Evolutionary conservation across 768 basidiomycete genomes (phyloP).

Genomic region (Suillus brevipes): DNA sequence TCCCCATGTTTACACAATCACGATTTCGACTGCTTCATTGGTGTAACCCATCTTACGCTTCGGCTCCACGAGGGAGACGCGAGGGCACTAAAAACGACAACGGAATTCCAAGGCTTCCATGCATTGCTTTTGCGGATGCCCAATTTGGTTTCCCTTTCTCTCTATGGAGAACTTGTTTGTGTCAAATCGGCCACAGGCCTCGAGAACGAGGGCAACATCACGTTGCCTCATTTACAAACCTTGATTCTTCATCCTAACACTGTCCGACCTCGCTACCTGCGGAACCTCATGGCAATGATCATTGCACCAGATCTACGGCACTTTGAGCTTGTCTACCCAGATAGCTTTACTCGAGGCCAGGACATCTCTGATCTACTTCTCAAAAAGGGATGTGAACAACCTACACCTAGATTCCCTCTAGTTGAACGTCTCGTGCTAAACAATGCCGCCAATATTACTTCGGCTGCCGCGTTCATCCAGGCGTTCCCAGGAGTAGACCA

Average conservation of each 20-base stretch:
- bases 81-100: constrained; percentile 29
- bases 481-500: constrained; percentile 26
- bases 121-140: constrained; percentile 25
- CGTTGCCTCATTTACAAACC: constrained; percentile 29
- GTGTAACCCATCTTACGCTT: constrained; percentile 27
- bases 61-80: constrained; percentile 29
- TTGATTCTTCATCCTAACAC: constrained; percentile 31
- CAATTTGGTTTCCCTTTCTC: constrained; percentile 24
- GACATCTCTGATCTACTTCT: constrained; percentile 28
- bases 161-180: constrained; percentile 30
- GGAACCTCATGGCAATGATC: constrained; percentile 29
- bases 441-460: constrained; percentile 24
- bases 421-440: constrained; percentile 29
- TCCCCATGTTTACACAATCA: constrained; percentile 15
- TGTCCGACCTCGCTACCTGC: constrained; percentile 33
- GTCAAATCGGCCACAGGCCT: constrained; percentile 22
- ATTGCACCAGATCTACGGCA: constrained; percentile 31
- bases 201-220: constrained; percentile 11
- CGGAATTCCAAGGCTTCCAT: constrained; percentile 28
- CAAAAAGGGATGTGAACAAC: constrained; percentile 6
- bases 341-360: constrained; percentile 29
- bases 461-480: constrained; percentile 26
- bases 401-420: constrained; percentile 24
- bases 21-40: constrained; percentile 19
- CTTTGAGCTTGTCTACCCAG: constrained; percentile 34